These are phyloP conservation scores for Kwoniella dejecticola DNA, from an alignment of 768 basidiomycete species.

Conservation along the genomic window DNA sequence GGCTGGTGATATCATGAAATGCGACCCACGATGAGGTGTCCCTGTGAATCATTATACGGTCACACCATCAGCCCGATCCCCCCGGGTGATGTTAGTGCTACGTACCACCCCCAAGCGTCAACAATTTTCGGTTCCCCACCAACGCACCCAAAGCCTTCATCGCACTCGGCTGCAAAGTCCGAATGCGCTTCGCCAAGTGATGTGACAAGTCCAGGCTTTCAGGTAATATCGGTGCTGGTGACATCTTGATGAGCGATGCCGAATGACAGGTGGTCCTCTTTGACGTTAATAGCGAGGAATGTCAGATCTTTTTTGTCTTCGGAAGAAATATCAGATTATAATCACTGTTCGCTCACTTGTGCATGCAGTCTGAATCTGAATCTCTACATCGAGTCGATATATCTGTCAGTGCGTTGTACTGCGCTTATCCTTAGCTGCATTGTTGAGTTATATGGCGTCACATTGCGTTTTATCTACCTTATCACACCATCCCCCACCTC, in stretches of 20 bases:
- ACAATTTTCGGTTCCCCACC: slow-evolving; percentile 16
- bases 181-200: slow-evolving; percentile 32
- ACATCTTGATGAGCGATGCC: slow-evolving; percentile 3
- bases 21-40: slow-evolving; percentile 23
- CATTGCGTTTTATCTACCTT: too few species aligned
- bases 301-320: too few species aligned
- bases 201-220: slow-evolving; percentile 33
- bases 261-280: too few species aligned
- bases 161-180: slow-evolving; percentile 25
- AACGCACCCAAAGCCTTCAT: slow-evolving; percentile 43
- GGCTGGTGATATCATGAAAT: not conserved
- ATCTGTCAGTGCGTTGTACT: too few species aligned
- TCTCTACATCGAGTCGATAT: too few species aligned
- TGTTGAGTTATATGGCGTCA: too few species aligned
- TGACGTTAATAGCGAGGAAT: too few species aligned
- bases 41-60: slow-evolving; percentile 1
- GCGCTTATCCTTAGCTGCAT: too few species aligned
- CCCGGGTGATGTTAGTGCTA: not conserved
- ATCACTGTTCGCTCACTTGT: too few species aligned
- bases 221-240: slow-evolving; percentile 31
- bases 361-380: too few species aligned
- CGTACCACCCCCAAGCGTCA: slow-evolving; percentile 36
- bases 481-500: too few species aligned
- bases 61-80: not conserved
- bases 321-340: too few species aligned